Conservation (phyloP, 129 eudicot species). For the Smallanthus sonchifolius region DNA sequence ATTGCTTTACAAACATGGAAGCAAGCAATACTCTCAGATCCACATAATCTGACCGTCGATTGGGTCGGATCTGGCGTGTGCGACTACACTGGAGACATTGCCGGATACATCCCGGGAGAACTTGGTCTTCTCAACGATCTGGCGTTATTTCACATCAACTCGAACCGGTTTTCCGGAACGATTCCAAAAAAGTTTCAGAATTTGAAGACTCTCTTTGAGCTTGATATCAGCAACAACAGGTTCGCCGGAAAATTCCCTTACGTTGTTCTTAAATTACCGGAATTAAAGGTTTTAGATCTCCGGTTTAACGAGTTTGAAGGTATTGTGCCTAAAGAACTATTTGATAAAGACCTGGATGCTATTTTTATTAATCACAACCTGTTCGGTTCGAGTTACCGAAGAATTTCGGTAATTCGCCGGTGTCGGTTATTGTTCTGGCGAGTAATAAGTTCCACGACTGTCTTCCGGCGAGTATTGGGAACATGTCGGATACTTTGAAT, state of each 20-base stretch:
- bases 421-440: slow-evolving; percentile 82
- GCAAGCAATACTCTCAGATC: slow-evolving; percentile 85
- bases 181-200: slow-evolving; percentile 60
- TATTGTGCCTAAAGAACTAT: slow-evolving; percentile 59
- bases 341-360: slow-evolving; percentile 76
- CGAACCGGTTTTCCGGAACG: slow-evolving; percentile 79
- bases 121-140: slow-evolving; percentile 72
- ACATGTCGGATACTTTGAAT: slow-evolving; percentile 67
- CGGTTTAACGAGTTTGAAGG: slow-evolving; percentile 94
- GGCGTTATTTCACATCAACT: slow-evolving; percentile 69
- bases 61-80: slow-evolving; percentile 88
- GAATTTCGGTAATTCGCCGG: slow-evolving; percentile 93
- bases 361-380: slow-evolving; percentile 80
- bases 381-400: slow-evolving; percentile 64
- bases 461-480: slow-evolving; percentile 80
- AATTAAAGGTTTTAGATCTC: slow-evolving; percentile 59
- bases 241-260: slow-evolving; percentile 87
- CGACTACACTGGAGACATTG: slow-evolving; percentile 69
- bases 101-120: slow-evolving; percentile 83
- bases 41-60: slow-evolving; percentile 53
- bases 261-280: slow-evolving; percentile 61
- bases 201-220: slow-evolving; percentile 56
- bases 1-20: slow-evolving; percentile 96
- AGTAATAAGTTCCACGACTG: slow-evolving; percentile 74
- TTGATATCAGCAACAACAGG: slow-evolving; percentile 89